Evolutionary conservation across 345 rosid species (phyloP).

Genomic region (Durio zibethinus): DNA sequence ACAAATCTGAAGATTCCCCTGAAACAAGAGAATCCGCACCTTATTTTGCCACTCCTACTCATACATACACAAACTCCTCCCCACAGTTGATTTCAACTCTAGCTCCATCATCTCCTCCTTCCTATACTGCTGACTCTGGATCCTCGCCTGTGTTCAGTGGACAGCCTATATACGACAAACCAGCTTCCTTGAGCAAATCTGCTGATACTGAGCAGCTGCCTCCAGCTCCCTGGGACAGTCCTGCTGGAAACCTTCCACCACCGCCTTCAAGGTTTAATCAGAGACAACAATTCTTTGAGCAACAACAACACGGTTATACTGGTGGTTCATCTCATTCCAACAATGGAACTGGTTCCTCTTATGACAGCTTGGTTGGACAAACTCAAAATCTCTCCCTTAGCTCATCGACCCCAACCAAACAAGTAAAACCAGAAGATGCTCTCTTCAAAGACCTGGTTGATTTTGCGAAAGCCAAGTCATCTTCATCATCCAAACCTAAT

Average conservation of each 20-base stretch:
- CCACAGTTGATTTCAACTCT: conserved; percentile 36
- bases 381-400: conserved; percentile 66
- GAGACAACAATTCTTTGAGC: conserved; percentile 67
- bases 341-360: conserved; percentile 53
- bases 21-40: conserved; percentile 32
- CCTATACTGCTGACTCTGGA: conserved; percentile 15
- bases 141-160: conserved; percentile 30
- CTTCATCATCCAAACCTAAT: conserved; percentile 65
- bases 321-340: conserved; percentile 33
- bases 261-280: conserved; percentile 70
- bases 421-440: conserved; percentile 72
- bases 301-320: conserved; percentile 23
- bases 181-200: conserved; percentile 39
- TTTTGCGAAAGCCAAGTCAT: conserved; percentile 81
- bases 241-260: conserved; percentile 52
- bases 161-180: conserved; percentile 57
- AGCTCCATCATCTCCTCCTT: conserved; percentile 27
- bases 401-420: conserved; percentile 44
- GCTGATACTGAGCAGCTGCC: conserved; percentile 48
- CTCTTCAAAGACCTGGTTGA: conserved; percentile 91
- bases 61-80: conserved; percentile 35
- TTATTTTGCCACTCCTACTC: conserved; percentile 30
- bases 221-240: conserved; percentile 73
- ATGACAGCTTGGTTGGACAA: conserved; percentile 57
- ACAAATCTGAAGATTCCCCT: conserved; percentile 51